Percentiles rank a stretch among this genome's conserved stretches.
phyloP scores from a whole-genome alignment of 106 monocot species.

The Dendrobium officinale region DNA sequence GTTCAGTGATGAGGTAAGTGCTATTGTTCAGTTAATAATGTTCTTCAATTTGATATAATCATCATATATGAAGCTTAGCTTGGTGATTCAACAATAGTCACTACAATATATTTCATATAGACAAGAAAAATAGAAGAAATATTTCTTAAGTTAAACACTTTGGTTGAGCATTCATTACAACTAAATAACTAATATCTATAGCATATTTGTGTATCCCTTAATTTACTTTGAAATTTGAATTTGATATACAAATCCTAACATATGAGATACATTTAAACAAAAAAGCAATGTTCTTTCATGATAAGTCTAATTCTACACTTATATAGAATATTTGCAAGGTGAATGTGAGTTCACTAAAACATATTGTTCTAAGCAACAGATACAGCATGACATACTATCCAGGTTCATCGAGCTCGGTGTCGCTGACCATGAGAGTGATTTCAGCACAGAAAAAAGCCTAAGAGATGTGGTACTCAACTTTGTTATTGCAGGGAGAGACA shows the following conservation, averaged over 20 bases:
- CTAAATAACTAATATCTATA: too few species aligned
- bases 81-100: not conserved
- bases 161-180: too few species aligned
- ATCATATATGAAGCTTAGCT: not conserved
- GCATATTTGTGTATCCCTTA: too few species aligned
- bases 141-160: too few species aligned
- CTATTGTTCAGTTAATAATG: not conserved
- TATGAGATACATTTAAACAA: too few species aligned
- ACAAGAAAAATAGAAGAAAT: not conserved
- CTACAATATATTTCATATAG: not conserved
- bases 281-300: too few species aligned
- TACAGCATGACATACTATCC: constrained; percentile 89
- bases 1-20: not conserved
- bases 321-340: not conserved
- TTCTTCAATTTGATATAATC: not conserved
- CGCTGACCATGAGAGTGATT: constrained; percentile 35
- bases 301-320: not conserved
- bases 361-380: constrained; percentile 17
- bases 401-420: constrained; percentile 83
- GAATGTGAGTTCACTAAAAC: not conserved
- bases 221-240: too few species aligned
- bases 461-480: constrained; percentile 89
- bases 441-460: constrained; percentile 71
- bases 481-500: constrained; percentile 87
- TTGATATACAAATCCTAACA: too few species aligned